Base-by-base conservation (phyloP, 768 basidiomycete species). In the Asterophora lycoperdoides region DNA sequence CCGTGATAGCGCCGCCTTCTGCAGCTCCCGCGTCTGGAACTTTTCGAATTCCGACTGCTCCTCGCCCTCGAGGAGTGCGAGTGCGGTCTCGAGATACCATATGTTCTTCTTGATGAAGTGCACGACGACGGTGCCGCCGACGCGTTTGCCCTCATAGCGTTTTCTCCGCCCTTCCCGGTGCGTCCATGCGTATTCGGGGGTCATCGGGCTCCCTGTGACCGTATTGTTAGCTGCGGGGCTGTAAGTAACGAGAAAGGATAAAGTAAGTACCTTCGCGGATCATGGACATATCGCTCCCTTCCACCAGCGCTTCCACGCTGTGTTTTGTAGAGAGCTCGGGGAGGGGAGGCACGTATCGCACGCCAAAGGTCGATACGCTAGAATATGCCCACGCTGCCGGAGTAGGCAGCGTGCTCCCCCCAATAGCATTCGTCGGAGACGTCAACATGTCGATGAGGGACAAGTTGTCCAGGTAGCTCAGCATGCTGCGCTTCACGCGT, bases 101-200 rank as follows among this genome's bases (percentile, higher is more conserved):
- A 89, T 87, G 55, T 90, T 83, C 65, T 91, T 87, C 82, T 97
- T 99, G 75, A 99, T 86, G 64, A 91, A 97, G 69, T 99, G 95
- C 44, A 99, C 93, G 17, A 93, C 89, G 39, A 94, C 78, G 2
- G 95, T 99, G 5, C 95, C 96, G 3, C 95, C 95, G 8, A 92
- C 80, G 17, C 87, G 83, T 50, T 77, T 70, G 38, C 74, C 75
- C 55, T 81, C 76, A 60, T 89, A 89, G 39, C 80, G 80, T 41
- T 65, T 78, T 55, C 68, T 60, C 35, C 83, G 74, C 41, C 88
- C 86, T 72, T 92, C 88, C 30, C 89, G 80, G 53, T 79, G 74
- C 18, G 64, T 69, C 89, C 87, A 91, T 13, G 84, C 84, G 55
- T 81, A 76, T 32, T 78, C 76, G 0, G 79, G 75, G 32, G 81